Conservation (phyloP, 2,329 filamentous ascomycete genomes). For the Cladosporium sp. region DNA sequence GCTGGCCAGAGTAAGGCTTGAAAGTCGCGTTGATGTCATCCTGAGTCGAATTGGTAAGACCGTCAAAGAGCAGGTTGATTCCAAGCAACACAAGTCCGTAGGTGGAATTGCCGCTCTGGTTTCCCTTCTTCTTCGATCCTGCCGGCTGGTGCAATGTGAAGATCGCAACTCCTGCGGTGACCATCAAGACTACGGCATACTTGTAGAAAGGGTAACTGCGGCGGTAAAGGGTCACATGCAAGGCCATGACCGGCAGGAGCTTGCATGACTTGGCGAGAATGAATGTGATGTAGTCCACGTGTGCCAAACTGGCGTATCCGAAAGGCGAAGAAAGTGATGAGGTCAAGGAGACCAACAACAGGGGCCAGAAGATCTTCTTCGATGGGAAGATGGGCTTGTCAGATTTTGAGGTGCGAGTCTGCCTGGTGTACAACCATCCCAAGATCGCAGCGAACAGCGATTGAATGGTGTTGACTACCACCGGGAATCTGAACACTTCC, state of each 20-base stretch:
- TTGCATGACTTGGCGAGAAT: slow-evolving; percentile 98
- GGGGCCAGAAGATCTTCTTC: slow-evolving; percentile 66
- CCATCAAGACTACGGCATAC: slow-evolving; percentile 85
- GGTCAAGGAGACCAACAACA: slow-evolving; percentile 81
- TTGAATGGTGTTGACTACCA: slow-evolving; percentile 95
- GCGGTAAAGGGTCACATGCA: slow-evolving; percentile 88
- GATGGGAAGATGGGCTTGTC: slow-evolving; percentile 70
- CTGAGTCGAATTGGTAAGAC: slow-evolving; percentile 92
- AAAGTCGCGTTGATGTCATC: slow-evolving; percentile 83
- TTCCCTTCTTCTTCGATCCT: slow-evolving; percentile 28
- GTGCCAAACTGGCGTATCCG: slow-evolving; percentile 84
- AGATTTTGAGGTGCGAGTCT: slow-evolving; percentile 46
- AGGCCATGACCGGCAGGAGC: slow-evolving; percentile 94
- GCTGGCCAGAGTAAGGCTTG: slow-evolving; percentile 78
- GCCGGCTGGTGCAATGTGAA: slow-evolving; percentile 76
- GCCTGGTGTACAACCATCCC: slow-evolving; percentile 74
- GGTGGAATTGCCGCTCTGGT: slow-evolving; percentile 52
- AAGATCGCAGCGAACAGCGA: slow-evolving; percentile 80
- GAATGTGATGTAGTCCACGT: slow-evolving; percentile 98
- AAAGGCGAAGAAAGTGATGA: slow-evolving; percentile 90
- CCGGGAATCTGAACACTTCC: slow-evolving; percentile 83
- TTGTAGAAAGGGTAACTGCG: slow-evolving; percentile 91
- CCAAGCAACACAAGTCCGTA: slow-evolving; percentile 81
- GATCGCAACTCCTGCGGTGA: slow-evolving; percentile 87
- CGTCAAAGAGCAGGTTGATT: slow-evolving; percentile 92